Evolutionary conservation across 345 rosid genomes (phyloP), one percentile per base, ranked within the genome.

Genomic region (Populus simonii): DNA sequence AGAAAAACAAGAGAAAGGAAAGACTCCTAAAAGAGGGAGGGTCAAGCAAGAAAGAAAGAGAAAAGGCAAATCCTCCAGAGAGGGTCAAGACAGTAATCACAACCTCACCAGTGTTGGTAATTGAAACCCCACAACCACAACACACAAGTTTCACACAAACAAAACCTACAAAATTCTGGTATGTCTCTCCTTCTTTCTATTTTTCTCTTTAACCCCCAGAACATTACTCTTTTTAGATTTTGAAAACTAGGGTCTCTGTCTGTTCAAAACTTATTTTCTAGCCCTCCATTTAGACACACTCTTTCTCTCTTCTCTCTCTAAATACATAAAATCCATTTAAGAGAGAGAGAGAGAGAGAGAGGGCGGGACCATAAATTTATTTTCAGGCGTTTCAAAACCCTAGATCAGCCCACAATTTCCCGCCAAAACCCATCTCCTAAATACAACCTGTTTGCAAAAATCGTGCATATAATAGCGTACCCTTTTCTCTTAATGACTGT

Each of bases 341-440:
- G 45, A 10, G 20, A n/a, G 47, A 33, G 39, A 5, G 45, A 27
- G 77, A 80, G 78, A 27, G 27, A 27, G 78, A 76, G 86, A 72
- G 71, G 47, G 71, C 10, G 47, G 2, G 22, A 11, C 35, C 70
- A 41, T 49, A 62, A 8, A 38, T 31, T 9, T 69, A 31, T 73
- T 29, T 8, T 22, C 41, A 68, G 73, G 10, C 45, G 20, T 71
- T 71, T 74, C 55, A 73, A 86, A 84, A 82, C 89, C 85, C 85
- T 86, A 84, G 80, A 78, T 80, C 78, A 66, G 31, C 49, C 45
- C 1, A 15, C 43, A 3, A 29, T 74, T 86, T 84, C 87, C 89
- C 86, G 83, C 89, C 83, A 82, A 76, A 76, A 51, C 18, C 29
- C 35, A 8, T 17, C 8, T 20, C 7, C 36, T 27, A 22, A 66